Conservation (phyloP, 2,329 filamentous ascomycete genomes). For the Capronia americana region DNA sequence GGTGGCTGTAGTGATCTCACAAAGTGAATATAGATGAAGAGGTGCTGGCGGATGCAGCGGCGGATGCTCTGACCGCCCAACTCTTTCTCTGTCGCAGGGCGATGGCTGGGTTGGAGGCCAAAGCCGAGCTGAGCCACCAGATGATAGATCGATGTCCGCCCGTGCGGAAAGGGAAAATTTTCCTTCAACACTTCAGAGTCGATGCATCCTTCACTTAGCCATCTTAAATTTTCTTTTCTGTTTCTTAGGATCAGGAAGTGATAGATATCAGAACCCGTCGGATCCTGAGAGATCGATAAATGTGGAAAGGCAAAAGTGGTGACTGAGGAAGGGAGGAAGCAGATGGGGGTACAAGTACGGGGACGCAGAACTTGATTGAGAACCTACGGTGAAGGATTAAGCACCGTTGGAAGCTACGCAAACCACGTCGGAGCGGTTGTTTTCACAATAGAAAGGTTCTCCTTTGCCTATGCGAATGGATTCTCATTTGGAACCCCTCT, state of each 20-base stretch:
- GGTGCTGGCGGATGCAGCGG: background rate
- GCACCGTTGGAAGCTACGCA: background rate
- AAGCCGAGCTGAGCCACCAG: background rate
- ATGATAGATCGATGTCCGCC: slow-evolving; percentile 13
- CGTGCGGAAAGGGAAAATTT: slow-evolving; percentile 9
- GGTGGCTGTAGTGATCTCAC: background rate
- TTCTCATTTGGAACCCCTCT: background rate
- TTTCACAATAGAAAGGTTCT: background rate
- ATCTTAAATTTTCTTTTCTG: background rate
- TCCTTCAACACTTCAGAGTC: background rate
- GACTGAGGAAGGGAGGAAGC: background rate
- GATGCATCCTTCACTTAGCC: slow-evolving; percentile 1
- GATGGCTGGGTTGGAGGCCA: slow-evolving; percentile 11
- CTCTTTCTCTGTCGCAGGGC: background rate
- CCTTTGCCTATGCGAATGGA: background rate
- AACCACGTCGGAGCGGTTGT: too few species aligned
- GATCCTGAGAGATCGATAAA: background rate
- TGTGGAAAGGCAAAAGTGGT: background rate
- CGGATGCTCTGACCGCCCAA: background rate
- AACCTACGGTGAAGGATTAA: background rate
- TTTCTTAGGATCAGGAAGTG: background rate
- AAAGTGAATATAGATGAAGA: background rate
- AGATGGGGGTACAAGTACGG: background rate
- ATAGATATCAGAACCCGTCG: background rate
- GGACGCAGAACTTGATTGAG: background rate